Evolutionary conservation across 179 eudicot genomes (phyloP).

Genomic region (Beta corolliflora): DNA sequence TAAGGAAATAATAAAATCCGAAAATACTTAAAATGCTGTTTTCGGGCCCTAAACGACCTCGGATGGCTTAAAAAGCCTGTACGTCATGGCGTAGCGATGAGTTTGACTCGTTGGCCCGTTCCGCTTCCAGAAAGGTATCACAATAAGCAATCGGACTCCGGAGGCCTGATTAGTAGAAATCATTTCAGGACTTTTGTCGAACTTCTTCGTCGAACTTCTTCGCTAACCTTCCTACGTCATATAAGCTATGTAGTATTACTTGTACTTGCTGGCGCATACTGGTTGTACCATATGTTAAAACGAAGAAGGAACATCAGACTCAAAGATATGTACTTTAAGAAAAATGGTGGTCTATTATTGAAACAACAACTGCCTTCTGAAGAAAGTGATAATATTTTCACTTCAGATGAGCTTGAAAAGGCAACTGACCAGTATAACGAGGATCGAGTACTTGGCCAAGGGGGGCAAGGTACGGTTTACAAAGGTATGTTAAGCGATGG

Average conservation of each 20-base stretch:
- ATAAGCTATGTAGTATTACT: background rate
- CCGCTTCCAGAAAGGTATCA: too few species aligned
- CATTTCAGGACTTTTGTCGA: too few species aligned
- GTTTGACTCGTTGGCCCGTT: too few species aligned
- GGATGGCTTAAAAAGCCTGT: too few species aligned
- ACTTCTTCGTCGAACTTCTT: too few species aligned
- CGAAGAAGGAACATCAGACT: conserved; percentile 11
- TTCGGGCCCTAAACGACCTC: too few species aligned
- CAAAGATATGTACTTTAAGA: conserved; percentile 29
- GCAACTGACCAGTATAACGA: conserved; percentile 39
- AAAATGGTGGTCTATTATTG: conserved; percentile 39
- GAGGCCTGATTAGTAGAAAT: too few species aligned
- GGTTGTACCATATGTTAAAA: conserved; percentile 18
- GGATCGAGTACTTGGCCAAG: conserved; percentile 43
- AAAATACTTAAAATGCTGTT: too few species aligned
- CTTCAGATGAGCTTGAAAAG: conserved; percentile 15
- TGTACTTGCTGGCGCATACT: background rate
- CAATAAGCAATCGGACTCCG: too few species aligned
- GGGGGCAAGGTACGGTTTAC: conserved; percentile 44
- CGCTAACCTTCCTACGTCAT: too few species aligned
- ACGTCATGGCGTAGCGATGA: too few species aligned
- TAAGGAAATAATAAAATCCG: too few species aligned
- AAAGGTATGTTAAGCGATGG: conserved; percentile 27
- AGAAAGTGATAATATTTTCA: conserved; percentile 21
- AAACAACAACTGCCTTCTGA: conserved; percentile 32